Percentiles rank a stretch among this genome's conserved stretches.
Evolutionary conservation across 2,329 filamentous ascomycete genomes (phyloP).

Genomic region (Magnaporthiopsis incrustans): DNA sequence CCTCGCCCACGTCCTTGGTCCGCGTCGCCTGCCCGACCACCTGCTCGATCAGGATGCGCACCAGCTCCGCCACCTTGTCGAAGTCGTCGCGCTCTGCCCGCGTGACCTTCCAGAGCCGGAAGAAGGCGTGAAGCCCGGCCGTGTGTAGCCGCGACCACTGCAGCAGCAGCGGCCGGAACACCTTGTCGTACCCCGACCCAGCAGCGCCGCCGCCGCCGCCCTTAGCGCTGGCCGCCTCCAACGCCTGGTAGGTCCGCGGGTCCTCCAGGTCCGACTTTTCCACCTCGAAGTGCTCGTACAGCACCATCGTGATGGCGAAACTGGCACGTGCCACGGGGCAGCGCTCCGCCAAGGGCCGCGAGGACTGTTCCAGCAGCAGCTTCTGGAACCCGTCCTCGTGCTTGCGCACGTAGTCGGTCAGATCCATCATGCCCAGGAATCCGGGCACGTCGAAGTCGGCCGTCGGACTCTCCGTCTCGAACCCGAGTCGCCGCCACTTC

Average conservation of each 20-base stretch:
- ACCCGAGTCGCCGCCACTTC: constrained; percentile 89
- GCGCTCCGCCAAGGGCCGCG: constrained; percentile 59
- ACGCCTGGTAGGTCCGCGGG: constrained; percentile 52
- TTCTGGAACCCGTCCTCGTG: constrained; percentile 92
- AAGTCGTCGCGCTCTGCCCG: constrained; percentile 81
- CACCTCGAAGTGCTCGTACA: constrained; percentile 95
- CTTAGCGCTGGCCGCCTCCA: constrained; percentile 42
- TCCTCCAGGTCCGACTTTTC: constrained; percentile 78
- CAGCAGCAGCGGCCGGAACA: constrained; percentile 79
- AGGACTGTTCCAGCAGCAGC: constrained; percentile 79
- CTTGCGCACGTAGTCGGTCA: constrained; percentile 87
- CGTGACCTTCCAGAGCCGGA: constrained; percentile 87
- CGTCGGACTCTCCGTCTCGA: constrained; percentile 81
- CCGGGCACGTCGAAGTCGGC: constrained; percentile 80
- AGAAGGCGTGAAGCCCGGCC: constrained; percentile 76
- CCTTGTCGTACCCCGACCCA: constrained; percentile 51
- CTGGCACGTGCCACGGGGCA: constrained; percentile 86
- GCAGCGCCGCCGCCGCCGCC: neutral
- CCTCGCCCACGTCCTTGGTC: constrained; percentile 74
- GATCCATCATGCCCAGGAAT: constrained; percentile 93
- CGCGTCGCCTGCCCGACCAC: constrained; percentile 76
- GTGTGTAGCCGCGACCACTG: constrained; percentile 92
- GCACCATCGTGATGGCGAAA: constrained; percentile 73
- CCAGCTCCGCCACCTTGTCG: constrained; percentile 83
- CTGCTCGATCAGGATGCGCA: constrained; percentile 83